Conservation (phyloP, 495 filamentous ascomycete species). For the Aspergillus sclerotioniger region DNA sequence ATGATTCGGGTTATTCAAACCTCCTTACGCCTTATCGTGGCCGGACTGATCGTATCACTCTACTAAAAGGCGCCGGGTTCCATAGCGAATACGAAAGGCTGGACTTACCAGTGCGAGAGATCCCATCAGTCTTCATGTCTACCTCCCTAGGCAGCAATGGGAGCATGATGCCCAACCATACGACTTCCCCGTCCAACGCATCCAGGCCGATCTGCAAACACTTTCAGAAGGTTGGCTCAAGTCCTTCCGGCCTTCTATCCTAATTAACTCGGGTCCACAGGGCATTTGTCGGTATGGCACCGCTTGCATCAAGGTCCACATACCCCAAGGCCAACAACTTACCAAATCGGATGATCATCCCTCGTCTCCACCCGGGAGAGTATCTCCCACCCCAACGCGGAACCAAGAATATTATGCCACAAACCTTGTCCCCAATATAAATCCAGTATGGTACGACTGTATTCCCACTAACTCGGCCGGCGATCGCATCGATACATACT, state of each 20-base stretch:
- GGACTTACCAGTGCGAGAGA: conserved; percentile 40
- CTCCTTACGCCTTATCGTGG: conserved; percentile 52
- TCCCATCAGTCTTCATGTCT: conserved; percentile 46
- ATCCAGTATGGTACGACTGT: conserved; percentile 25
- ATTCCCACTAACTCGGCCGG: conserved; percentile 47
- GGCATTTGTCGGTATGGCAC: conserved; percentile 42
- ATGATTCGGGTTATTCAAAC: conserved; percentile 59
- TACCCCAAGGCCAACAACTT: conserved; percentile 30
- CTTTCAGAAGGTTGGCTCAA: conserved; percentile 31
- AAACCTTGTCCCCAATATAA: conserved; percentile 23
- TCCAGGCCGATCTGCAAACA: conserved; percentile 36
- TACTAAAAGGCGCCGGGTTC: conserved; percentile 46
- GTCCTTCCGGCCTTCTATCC: not conserved
- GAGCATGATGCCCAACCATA: conserved; percentile 10
- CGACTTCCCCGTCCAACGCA: conserved; percentile 9
- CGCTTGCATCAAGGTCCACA: conserved; percentile 37
- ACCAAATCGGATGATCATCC: conserved; percentile 22
- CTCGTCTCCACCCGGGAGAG: not conserved
- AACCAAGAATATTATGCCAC: conserved; percentile 26
- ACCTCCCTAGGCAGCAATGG: conserved; percentile 21
- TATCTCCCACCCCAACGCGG: conserved; percentile 20
- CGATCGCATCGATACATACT: conserved; percentile 42
- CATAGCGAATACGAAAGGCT: conserved; percentile 36
- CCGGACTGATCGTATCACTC: conserved; percentile 48
- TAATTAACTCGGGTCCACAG: conserved; percentile 18